Percentiles rank a stretch among this genome's conserved stretches.
These are phyloP conservation scores for Furcasterigmium sp. DNA, from an alignment of 2,329 filamentous ascomycete species.

Conservation along the genomic window DNA sequence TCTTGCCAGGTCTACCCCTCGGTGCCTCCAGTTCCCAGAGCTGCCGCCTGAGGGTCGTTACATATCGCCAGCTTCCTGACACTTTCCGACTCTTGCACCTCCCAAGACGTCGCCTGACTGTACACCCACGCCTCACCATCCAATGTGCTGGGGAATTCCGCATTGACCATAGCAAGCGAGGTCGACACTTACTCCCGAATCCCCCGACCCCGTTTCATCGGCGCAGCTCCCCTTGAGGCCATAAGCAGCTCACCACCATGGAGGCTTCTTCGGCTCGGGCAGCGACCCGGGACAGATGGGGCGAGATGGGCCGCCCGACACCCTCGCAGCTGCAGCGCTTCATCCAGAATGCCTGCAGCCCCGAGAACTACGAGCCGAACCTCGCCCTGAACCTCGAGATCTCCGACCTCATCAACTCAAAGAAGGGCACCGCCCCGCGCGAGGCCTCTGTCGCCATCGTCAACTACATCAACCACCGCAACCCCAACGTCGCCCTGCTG, in stretches of 20 bases:
- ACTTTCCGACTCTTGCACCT: no score
- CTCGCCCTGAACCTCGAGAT: constrained; percentile 96
- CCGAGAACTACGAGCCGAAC: constrained; percentile 97
- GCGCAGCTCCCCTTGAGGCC: not conserved
- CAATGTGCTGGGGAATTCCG: no score
- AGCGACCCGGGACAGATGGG: constrained; percentile 91
- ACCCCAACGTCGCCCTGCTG: constrained; percentile 88
- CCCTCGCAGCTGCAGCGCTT: constrained; percentile 89
- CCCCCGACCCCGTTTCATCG: not conserved
- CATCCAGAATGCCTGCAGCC: constrained; percentile 93
- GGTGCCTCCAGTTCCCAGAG: no score
- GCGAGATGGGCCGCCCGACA: constrained; percentile 70
- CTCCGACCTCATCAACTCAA: constrained; percentile 90
- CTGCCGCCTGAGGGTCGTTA: no score
- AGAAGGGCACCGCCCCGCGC: constrained; percentile 92
- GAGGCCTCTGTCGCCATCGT: constrained; percentile 93
- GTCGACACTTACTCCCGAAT: no score
- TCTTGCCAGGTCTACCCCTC: no score
- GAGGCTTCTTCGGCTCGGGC: constrained; percentile 95
- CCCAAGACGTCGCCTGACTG: no score
- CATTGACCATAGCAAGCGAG: no score
- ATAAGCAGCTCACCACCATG: constrained; percentile 51
- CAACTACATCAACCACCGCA: constrained; percentile 92
- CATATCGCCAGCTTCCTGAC: no score
- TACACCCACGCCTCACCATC: no score